A percentile compares a stretch with the other conserved stretches of the same genome.
phyloP scores from a whole-genome alignment of 768 basidiomycete genomes.

The Candolleomyces efflorescens region DNA sequence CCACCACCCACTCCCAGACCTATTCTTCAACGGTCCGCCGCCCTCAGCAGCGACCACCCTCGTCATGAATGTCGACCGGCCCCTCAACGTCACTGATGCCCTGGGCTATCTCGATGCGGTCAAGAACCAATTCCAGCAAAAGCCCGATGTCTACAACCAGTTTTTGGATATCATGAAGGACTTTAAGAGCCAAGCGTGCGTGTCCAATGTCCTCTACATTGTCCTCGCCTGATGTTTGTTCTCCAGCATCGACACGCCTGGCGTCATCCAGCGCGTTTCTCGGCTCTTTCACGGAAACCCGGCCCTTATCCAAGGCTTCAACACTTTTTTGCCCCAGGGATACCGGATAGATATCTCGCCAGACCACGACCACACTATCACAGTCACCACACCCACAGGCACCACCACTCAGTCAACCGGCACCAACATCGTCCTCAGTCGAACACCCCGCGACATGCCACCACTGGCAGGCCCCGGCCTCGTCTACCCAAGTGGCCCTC shows the following conservation, averaged over 20 bases:
- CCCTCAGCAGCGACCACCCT: no score
- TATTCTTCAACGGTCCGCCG: no score
- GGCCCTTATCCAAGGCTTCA: conserved; percentile 92
- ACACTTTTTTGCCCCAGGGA: conserved; percentile 92
- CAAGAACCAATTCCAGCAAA: conserved; percentile 85
- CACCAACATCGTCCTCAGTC: conserved; percentile 21
- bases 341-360: conserved; percentile 87
- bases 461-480: conserved; percentile 25
- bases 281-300: conserved; percentile 90
- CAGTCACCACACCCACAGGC: conserved; percentile 76
- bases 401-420: conserved; percentile 64
- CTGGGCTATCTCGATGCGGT: conserved; percentile 93
- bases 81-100: conserved; percentile 90
- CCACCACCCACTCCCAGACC: no score
- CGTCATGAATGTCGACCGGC: conserved; percentile 30
- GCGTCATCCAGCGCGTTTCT: conserved; percentile 94
- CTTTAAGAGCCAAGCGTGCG: conserved; percentile 93
- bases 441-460: conserved; percentile 24
- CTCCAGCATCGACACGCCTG: conserved; percentile 90
- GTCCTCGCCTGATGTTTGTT: conserved; percentile 14
- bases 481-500: conserved; percentile 25
- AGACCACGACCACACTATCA: conserved; percentile 73
- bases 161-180: conserved; percentile 99
- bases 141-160: conserved; percentile 91
- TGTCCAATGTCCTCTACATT: conserved; percentile 11